Conservation (phyloP, 2,329 filamentous ascomycete genomes). For the Pestalotiopsis fici region DNA sequence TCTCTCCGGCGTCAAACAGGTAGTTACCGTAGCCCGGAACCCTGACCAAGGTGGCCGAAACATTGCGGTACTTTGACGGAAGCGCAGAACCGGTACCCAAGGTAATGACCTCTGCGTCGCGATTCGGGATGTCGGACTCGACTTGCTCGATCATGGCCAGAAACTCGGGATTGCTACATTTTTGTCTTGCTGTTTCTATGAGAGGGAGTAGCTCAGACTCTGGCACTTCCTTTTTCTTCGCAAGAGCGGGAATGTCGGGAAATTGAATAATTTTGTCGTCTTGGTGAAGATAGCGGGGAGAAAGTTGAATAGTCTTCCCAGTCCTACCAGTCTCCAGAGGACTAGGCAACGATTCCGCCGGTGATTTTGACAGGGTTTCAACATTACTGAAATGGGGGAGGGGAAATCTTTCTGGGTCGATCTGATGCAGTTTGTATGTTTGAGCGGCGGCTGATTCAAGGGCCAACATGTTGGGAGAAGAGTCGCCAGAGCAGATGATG, state of each 20-base stretch:
- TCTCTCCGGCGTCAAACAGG: slow-evolving; percentile 89
- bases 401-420: slow-evolving; percentile 75
- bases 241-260: slow-evolving; percentile 45
- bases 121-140: slow-evolving; percentile 68
- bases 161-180: slow-evolving; percentile 24
- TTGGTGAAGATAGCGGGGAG: slow-evolving; percentile 47
- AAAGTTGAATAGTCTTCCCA: slow-evolving; percentile 47
- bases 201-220: slow-evolving; percentile 47
- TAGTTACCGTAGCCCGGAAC: slow-evolving; percentile 87
- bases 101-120: slow-evolving; percentile 80
- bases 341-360: slow-evolving; percentile 13
- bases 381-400: slow-evolving; percentile 67
- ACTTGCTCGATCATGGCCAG: slow-evolving; percentile 40
- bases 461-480: slow-evolving; percentile 73
- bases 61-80: slow-evolving; percentile 93
- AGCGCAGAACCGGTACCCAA: slow-evolving; percentile 89
- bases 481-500: slow-evolving; percentile 74
- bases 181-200: slow-evolving; percentile 46
- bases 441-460: slow-evolving; percentile 68
- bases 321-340: slow-evolving; percentile 40
- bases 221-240: slow-evolving; percentile 37
- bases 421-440: slow-evolving; percentile 66
- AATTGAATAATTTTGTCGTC: slow-evolving; percentile 47
- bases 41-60: slow-evolving; percentile 82
- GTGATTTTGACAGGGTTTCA: slow-evolving; percentile 21